phyloP scores from a whole-genome alignment of 805 yeast species.

The Huiozyma sinensis region DNA sequence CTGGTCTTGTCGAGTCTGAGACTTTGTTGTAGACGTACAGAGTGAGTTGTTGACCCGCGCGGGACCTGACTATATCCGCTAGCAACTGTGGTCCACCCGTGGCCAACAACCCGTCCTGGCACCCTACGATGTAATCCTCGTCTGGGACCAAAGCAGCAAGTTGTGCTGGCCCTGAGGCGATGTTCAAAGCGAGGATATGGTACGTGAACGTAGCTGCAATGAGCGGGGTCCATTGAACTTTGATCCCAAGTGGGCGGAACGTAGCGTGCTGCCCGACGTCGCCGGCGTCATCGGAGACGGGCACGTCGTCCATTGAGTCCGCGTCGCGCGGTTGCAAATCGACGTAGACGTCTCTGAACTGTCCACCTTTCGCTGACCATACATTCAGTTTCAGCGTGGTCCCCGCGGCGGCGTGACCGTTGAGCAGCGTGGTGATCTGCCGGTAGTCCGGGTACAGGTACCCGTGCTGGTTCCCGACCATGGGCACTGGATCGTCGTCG shows the following conservation, averaged over 20 bases:
- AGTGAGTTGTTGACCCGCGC: constrained; percentile 35
- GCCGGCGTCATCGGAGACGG: constrained; percentile 13
- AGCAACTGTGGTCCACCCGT: constrained; percentile 81
- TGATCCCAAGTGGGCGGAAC: constrained; percentile 49
- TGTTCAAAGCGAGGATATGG: constrained; percentile 68
- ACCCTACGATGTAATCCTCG: constrained; percentile 80
- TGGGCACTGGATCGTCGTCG: constrained; percentile 54
- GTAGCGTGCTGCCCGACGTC: constrained; percentile 8
- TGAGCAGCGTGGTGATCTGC: constrained; percentile 22
- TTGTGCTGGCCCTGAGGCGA: constrained; percentile 67
- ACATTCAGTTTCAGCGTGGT: constrained; percentile 40
- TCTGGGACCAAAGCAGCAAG: constrained; percentile 73
- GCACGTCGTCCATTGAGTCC: constrained; percentile 16
- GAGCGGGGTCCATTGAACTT: constrained; percentile 69
- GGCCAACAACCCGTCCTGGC: constrained; percentile 73
- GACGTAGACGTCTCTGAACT: constrained; percentile 32
- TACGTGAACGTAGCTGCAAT: constrained; percentile 73
- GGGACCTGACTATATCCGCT: constrained; percentile 52
- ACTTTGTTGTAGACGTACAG: constrained; percentile 81
- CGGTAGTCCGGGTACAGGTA: constrained; percentile 34
- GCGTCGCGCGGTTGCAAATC: constrained; percentile 24
- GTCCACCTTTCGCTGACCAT: constrained; percentile 86
- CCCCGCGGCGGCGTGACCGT: constrained; percentile 15
- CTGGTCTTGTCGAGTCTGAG: constrained; percentile 76
- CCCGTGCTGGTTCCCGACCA: constrained; percentile 27